Evolutionary conservation across 805 yeast genomes (phyloP).

Genomic region (Candida boidinii): DNA sequence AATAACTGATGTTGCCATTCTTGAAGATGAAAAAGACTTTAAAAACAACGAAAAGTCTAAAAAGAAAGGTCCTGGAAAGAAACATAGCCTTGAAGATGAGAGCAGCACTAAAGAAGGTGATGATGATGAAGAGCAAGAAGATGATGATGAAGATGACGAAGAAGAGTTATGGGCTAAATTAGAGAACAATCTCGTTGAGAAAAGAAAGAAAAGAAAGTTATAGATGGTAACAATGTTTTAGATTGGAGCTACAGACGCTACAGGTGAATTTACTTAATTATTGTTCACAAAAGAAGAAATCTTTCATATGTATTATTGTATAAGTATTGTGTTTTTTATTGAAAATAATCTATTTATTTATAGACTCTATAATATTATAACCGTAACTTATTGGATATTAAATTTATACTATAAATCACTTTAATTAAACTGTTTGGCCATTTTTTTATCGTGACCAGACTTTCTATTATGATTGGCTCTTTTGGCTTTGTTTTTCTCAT

Average conservation of each 20-base stretch:
- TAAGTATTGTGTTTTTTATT: no score
- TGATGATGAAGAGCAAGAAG: constrained; percentile 23
- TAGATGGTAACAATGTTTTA: not conserved
- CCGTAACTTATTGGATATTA: no score
- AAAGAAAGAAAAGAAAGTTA: constrained; percentile 22
- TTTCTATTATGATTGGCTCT: constrained; percentile 62
- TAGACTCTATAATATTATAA: no score
- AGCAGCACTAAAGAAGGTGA: constrained; percentile 30
- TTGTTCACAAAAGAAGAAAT: not conserved
- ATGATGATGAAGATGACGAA: constrained; percentile 26
- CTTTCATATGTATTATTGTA: not conserved
- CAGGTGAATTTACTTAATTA: no score
- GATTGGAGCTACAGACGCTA: no score
- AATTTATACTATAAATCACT: not conserved
- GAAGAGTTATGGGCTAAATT: constrained; percentile 25
- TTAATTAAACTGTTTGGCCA: constrained; percentile 17
- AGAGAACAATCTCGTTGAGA: constrained; percentile 13
- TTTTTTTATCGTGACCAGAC: constrained; percentile 49
- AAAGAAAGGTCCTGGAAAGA: no score
- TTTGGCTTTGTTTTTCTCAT: constrained; percentile 47
- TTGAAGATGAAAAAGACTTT: constrained; percentile 37
- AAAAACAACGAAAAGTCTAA: constrained; percentile 20
- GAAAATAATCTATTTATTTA: no score
- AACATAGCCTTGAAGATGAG: constrained; percentile 18
- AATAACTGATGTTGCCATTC: constrained; percentile 40